phyloP scores from a whole-genome alignment of 495 filamentous ascomycete species.

The Aspergillus coremiiformis region DNA sequence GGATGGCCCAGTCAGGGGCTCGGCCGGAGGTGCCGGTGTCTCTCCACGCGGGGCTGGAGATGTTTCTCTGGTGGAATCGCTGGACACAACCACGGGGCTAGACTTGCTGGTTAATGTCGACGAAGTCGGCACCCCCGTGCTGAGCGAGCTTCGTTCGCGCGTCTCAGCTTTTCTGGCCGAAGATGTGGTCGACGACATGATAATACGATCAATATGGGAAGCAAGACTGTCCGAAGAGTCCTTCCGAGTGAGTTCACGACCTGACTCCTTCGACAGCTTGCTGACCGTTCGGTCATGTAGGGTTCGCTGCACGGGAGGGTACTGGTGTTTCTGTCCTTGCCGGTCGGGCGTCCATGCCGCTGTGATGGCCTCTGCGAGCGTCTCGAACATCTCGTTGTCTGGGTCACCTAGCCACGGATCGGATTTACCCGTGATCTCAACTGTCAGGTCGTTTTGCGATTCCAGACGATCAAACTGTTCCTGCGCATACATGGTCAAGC shows the following conservation, averaged over 20 bases:
- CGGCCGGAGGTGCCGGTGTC: not conserved
- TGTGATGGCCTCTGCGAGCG: constrained; percentile 78
- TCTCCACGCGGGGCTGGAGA: not conserved
- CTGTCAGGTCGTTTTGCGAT: constrained; percentile 70
- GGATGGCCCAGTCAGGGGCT: not conserved
- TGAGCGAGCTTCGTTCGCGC: constrained; percentile 29
- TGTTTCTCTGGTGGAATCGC: constrained; percentile 2
- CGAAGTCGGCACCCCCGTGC: constrained; percentile 47
- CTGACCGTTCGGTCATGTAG: constrained; percentile 10
- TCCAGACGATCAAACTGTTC: constrained; percentile 65
- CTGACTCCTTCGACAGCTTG: constrained; percentile 8
- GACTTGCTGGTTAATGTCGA: constrained; percentile 45
- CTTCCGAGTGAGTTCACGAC: constrained; percentile 24
- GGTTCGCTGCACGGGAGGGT: constrained; percentile 20
- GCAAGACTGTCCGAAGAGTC: constrained; percentile 40
- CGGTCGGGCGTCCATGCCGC: constrained; percentile 57
- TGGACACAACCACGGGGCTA: not conserved
- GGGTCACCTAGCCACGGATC: constrained; percentile 96
- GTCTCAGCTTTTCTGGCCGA: constrained; percentile 29
- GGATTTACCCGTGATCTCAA: constrained; percentile 83
- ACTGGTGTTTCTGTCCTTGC: constrained; percentile 25
- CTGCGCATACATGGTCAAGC: constrained; percentile 58
- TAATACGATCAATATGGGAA: constrained; percentile 41
- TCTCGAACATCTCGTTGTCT: constrained; percentile 82
- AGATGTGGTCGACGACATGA: constrained; percentile 38